Evolutionary conservation across 306 rosid species (phyloP).

Genomic region (Trichosanthes truncata): DNA sequence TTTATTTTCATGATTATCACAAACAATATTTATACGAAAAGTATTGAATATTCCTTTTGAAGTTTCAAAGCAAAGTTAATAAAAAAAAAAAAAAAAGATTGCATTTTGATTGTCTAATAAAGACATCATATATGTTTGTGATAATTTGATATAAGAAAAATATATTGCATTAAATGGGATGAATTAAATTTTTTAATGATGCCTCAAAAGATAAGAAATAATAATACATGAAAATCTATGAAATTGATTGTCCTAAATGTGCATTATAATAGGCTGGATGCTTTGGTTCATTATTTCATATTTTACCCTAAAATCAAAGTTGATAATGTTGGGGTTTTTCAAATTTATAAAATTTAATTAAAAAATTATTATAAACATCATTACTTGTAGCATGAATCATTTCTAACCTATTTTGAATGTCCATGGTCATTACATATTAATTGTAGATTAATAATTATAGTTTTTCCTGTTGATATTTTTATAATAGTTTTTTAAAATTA

Average conservation of each 20-base stretch:
- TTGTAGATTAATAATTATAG: neutral
- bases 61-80: neutral
- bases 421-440: neutral
- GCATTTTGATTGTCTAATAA: conserved; percentile 3
- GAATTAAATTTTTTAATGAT: neutral
- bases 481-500: neutral
- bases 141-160: neutral
- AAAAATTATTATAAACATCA: neutral
- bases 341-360: neutral
- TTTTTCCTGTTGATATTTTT: neutral
- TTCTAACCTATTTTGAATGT: neutral
- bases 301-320: neutral
- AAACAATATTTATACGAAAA: neutral
- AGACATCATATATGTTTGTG: neutral
- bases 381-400: neutral
- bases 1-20: neutral
- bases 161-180: neutral
- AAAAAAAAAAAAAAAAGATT: neutral
- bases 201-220: neutral
- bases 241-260: neutral
- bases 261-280: neutral
- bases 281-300: neutral
- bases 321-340: neutral
- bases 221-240: conserved; percentile 5
- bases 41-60: neutral